These are phyloP conservation scores for Uronychia setigera DNA, from an alignment of 73 alveolate species.

Conservation along the genomic window DNA sequence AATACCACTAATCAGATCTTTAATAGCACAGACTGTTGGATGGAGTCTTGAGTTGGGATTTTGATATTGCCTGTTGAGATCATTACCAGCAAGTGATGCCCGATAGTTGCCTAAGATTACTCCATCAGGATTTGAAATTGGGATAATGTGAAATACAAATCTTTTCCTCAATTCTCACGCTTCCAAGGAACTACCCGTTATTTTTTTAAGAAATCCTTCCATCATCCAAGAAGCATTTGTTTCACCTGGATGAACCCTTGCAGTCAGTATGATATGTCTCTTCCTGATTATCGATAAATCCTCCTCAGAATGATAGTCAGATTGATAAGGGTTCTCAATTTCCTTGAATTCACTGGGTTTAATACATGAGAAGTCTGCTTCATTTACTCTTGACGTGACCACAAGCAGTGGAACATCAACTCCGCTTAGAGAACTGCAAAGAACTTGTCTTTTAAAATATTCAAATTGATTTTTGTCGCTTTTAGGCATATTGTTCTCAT, in stretches of 20 bases:
- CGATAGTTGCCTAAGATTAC: slow-evolving; percentile 79
- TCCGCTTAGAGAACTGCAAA: slow-evolving; percentile 76
- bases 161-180: slow-evolving; percentile 70
- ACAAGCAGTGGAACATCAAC: slow-evolving; percentile 67
- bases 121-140: slow-evolving; percentile 83
- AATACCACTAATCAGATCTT: slow-evolving; percentile 62
- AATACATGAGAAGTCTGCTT: background rate
- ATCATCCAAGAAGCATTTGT: slow-evolving; percentile 71
- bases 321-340: slow-evolving; percentile 23
- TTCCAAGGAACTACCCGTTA: slow-evolving; percentile 72
- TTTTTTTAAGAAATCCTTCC: slow-evolving; percentile 67
- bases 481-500: background rate
- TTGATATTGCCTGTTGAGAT: slow-evolving; percentile 72
- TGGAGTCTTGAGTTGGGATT: slow-evolving; percentile 71
- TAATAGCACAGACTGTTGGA: slow-evolving; percentile 72
- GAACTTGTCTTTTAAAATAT: slow-evolving; percentile 38
- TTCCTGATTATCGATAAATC: slow-evolving; percentile 39
- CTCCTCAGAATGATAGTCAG: slow-evolving; percentile 13
- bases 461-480: background rate
- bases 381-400: slow-evolving; percentile 19
- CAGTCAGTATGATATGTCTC: slow-evolving; percentile 63
- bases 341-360: background rate
- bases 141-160: slow-evolving; percentile 70
- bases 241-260: slow-evolving; percentile 83
- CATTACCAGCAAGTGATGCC: slow-evolving; percentile 74